Conservation (phyloP, 495 filamentous ascomycete species). For the Amphirosellinia nigrospora region DNA sequence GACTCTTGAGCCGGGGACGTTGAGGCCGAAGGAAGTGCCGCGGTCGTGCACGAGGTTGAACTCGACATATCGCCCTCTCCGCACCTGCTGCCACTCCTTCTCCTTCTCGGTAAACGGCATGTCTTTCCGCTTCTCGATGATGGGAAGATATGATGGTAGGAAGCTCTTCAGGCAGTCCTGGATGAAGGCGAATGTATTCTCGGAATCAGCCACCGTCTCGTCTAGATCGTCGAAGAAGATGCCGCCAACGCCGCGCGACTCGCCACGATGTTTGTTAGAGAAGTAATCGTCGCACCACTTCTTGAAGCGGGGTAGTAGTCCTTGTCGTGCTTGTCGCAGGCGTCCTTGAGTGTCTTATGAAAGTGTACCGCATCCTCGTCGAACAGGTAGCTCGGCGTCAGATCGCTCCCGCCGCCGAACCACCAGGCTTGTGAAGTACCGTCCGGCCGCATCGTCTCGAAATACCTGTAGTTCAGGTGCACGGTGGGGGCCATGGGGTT, state of each 20-base stretch:
- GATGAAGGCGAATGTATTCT: constrained; percentile 91
- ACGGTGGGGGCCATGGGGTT: constrained; percentile 98
- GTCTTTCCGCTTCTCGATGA: constrained; percentile 85
- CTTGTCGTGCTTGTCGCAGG: constrained; percentile 92
- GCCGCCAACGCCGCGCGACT: constrained; percentile 88
- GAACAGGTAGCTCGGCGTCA: constrained; percentile 94
- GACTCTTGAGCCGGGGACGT: constrained; percentile 87
- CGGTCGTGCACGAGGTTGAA: constrained; percentile 99
- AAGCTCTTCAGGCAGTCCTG: constrained; percentile 85
- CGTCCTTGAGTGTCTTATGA: constrained; percentile 88
- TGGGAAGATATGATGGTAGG: constrained; percentile 88
- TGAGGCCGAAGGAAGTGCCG: constrained; percentile 92
- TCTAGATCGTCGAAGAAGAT: constrained; percentile 99
- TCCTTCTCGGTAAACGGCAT: constrained; percentile 84
- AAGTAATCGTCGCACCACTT: constrained; percentile 99
- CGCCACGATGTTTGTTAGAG: constrained; percentile 85
- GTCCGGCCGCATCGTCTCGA: constrained; percentile 84
- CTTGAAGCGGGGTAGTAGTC: constrained; percentile 96
- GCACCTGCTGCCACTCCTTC: constrained; percentile 96
- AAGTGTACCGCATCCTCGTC: constrained; percentile 97
- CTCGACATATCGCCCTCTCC: constrained; percentile 92
- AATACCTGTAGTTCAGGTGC: constrained; percentile 98
- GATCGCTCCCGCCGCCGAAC: constrained; percentile 95
- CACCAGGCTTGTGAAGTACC: constrained; percentile 86
- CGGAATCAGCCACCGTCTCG: constrained; percentile 76